Evolutionary conservation across 768 basidiomycete genomes (phyloP).

Genomic region (Amanita exitialis): DNA sequence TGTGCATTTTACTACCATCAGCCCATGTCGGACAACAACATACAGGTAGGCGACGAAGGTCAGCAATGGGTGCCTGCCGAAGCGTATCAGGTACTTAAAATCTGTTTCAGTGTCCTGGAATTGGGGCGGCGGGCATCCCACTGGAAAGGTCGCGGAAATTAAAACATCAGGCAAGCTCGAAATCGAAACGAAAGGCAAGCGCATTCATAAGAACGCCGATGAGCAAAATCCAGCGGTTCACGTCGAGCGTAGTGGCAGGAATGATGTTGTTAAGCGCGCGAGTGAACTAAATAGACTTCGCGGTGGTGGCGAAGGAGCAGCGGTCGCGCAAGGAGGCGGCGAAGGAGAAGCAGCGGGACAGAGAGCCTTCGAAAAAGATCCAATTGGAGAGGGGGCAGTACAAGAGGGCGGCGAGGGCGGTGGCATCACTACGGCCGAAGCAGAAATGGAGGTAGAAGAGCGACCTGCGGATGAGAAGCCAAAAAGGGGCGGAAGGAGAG

Average conservation of each 20-base stretch:
- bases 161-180: slow-evolving; percentile 16
- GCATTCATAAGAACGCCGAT: slow-evolving; percentile 18
- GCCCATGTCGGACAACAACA: slow-evolving; percentile 14
- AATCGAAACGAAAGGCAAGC: slow-evolving; percentile 17
- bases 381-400: background rate
- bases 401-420: background rate
- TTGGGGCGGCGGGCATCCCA: slow-evolving; percentile 14
- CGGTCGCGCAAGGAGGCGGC: background rate
- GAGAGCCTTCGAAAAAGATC: too few relatives aligned
- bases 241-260: slow-evolving; percentile 14
- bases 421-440: background rate
- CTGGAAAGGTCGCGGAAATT: slow-evolving; percentile 17
- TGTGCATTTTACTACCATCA: background rate
- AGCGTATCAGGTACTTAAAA: background rate
- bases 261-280: slow-evolving; percentile 20
- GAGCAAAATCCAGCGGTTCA: slow-evolving; percentile 19
- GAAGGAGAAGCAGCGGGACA: background rate
- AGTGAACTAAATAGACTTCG: slow-evolving; percentile 17
- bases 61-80: background rate
- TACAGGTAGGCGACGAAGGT: slow-evolving; percentile 20
- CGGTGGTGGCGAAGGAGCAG: background rate
- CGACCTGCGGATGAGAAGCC: slow-evolving; percentile 6
- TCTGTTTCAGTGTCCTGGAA: slow-evolving; percentile 16
- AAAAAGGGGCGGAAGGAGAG: background rate
- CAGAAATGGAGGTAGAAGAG: background rate